Evolutionary conservation across 148 eudicot species (phyloP).

Genomic region (Mesembryanthemum crystallinum): DNA sequence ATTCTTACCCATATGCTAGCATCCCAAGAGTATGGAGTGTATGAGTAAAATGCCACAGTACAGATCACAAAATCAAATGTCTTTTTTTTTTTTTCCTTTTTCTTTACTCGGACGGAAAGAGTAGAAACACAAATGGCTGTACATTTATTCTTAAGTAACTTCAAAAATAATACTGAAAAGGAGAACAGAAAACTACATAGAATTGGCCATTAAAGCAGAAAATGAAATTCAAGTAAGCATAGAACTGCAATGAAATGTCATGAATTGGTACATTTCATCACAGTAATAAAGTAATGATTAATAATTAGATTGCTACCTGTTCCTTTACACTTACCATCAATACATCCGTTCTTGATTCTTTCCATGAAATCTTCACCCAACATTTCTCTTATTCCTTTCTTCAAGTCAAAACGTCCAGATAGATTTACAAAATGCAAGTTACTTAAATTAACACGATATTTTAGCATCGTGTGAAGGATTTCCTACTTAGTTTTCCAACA

Average conservation of each 20-base stretch:
- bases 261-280: not conserved
- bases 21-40: not conserved
- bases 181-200: not conserved
- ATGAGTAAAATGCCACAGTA: too few relatives aligned
- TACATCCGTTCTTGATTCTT: slow-evolving; percentile 57
- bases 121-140: too few relatives aligned
- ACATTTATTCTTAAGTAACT: too few relatives aligned
- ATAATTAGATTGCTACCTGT: slow-evolving; percentile 36
- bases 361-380: slow-evolving; percentile 67
- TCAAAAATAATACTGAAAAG: too few relatives aligned
- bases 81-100: too few relatives aligned
- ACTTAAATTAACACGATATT: not conserved
- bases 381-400: slow-evolving; percentile 57
- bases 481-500: not conserved
- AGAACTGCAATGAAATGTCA: not conserved
- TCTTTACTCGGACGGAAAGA: not conserved
- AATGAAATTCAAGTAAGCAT: not conserved
- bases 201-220: not conserved
- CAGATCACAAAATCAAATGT: too few relatives aligned
- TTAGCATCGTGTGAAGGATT: not conserved
- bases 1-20: not conserved
- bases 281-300: not conserved
- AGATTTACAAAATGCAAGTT: too few relatives aligned
- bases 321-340: slow-evolving; percentile 53
- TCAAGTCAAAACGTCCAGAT: slow-evolving; percentile 76